These are phyloP conservation scores for Lentithecium fluviatile DNA, from an alignment of 495 filamentous ascomycete genomes.

Conservation along the genomic window DNA sequence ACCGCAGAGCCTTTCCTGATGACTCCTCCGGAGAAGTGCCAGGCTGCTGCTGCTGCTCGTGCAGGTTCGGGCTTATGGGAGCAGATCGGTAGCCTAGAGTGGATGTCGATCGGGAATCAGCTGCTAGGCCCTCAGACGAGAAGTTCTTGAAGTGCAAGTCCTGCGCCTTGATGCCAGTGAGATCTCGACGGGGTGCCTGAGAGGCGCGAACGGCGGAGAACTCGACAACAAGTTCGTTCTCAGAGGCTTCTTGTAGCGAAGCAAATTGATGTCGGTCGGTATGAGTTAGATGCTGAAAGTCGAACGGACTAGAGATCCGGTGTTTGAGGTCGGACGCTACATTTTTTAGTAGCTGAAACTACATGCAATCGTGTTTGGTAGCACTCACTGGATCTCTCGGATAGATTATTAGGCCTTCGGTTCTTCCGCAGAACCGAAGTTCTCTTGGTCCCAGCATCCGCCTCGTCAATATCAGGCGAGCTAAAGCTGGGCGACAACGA, in stretches of 20 bases:
- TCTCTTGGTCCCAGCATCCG: conserved; percentile 12
- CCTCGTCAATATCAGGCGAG: conserved; percentile 22
- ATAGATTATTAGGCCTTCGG: conserved; percentile 7
- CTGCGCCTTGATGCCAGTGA: conserved; percentile 63
- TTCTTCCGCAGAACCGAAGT: conserved; percentile 29
- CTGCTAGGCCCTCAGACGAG: conserved; percentile 52
- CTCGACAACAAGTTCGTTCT: conserved; percentile 63
- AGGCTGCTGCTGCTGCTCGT: neutral
- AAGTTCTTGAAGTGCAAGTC: conserved; percentile 65
- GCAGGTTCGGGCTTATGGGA: conserved; percentile 14
- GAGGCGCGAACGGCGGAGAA: conserved; percentile 66
- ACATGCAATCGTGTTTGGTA: neutral
- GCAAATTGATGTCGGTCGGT: conserved; percentile 65
- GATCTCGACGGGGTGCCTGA: conserved; percentile 59
- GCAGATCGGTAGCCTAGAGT: conserved; percentile 12
- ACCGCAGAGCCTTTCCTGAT: conserved; percentile 6
- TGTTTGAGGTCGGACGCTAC: conserved; percentile 46
- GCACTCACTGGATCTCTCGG: conserved; percentile 24
- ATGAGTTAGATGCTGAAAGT: conserved; percentile 86
- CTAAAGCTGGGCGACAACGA: conserved; percentile 1
- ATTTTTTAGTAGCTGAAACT: conserved; percentile 32
- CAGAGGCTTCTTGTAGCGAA: conserved; percentile 54
- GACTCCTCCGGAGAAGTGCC: neutral
- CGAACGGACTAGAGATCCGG: conserved; percentile 77
- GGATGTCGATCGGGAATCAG: conserved; percentile 12